Base-by-base conservation (phyloP, 306 rosid species). In the Acacia melanoxylon region DNA sequence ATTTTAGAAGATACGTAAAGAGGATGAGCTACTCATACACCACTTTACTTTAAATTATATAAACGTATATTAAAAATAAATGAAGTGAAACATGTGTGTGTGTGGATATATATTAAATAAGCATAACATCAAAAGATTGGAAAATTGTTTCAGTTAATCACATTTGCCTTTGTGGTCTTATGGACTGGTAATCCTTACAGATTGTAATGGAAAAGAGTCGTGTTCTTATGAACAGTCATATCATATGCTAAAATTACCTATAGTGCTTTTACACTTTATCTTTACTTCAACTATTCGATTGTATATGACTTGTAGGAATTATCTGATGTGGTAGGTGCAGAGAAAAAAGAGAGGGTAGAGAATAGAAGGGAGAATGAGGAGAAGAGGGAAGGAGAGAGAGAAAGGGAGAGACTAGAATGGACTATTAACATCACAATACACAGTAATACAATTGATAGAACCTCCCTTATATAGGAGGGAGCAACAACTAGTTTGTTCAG, bases 1-100 rank as follows among this genome's bases (percentile, higher is more conserved):
- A 76, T 54, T 86, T 78, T 84, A 80, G 14, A 85, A 66, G 58
- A 80, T 35, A 70, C 15, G 59, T 22, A 25, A 75, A 48, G 54
- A 63, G 68, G 41, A 78, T 59, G 74, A 70, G 24, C 25, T 68
- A 15, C 31, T 44, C 67, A 27, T 68, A 63, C 25, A 44, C 40
- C 59, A 69, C 70, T 81, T 31, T 54, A 40, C 68, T 40, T 58
- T 66, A 51, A 42, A 19, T 42, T 20, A 74, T 5, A 51, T 15
- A 51, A 76, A 44, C 12, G 10, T 17, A 52, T 35, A 52, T 37
- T 49, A 62, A 52, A 37, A 66, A 75, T 15, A 83, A 46, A 25
- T 46, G 49, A 86, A 45, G 14, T 48, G 51, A 59, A 49, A 78
- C 75, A 37, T 19, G 1, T 6, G 46, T 14, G 29, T 56, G 3